Percentiles rank a stretch among this genome's conserved stretches.
Evolutionary conservation across 2,329 filamentous ascomycete species (phyloP).

Genomic region (Neofusicoccum laricinum): DNA sequence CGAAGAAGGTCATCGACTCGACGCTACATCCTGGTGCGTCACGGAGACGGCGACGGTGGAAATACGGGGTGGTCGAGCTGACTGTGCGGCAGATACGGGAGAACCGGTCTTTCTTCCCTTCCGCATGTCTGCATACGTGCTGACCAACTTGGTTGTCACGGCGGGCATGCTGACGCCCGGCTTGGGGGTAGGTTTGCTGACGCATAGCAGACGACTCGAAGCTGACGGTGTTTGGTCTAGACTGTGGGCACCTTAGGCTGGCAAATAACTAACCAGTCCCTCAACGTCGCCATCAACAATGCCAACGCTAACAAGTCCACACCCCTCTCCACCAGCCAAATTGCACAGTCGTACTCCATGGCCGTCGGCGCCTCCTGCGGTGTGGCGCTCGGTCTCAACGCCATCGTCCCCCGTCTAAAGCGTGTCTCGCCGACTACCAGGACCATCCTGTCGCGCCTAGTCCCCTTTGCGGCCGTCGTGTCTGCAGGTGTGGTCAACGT

Average conservation of each 20-base stretch:
- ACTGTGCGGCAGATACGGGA: constrained; percentile 69
- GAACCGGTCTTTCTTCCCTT: constrained; percentile 90
- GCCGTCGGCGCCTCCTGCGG: constrained; percentile 92
- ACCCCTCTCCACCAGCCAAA: constrained; percentile 73
- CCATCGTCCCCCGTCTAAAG: constrained; percentile 80
- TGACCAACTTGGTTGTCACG: constrained; percentile 92
- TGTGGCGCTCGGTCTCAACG: constrained; percentile 88
- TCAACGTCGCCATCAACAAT: constrained; percentile 97
- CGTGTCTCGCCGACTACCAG: constrained; percentile 71
- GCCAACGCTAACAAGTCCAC: constrained; percentile 98
- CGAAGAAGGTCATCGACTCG: constrained; percentile 96
- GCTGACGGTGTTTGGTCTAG: constrained; percentile 35
- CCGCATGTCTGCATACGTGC: constrained; percentile 92
- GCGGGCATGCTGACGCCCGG: constrained; percentile 95
- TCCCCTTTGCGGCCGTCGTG: constrained; percentile 94
- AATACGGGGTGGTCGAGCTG: constrained; percentile 19
- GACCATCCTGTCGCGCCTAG: constrained; percentile 76
- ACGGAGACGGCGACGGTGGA: neutral
- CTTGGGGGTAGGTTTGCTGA: constrained; percentile 56
- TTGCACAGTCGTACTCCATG: constrained; percentile 85
- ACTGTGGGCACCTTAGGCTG: constrained; percentile 84
- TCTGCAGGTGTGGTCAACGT: constrained; percentile 90
- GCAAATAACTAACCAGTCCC: constrained; percentile 95
- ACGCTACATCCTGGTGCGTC: constrained; percentile 84
- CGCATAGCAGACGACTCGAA: neutral